These are phyloP conservation scores for Ophiostoma angusticollis DNA, from an alignment of 2,329 filamentous ascomycete genomes.

Conservation along the genomic window DNA sequence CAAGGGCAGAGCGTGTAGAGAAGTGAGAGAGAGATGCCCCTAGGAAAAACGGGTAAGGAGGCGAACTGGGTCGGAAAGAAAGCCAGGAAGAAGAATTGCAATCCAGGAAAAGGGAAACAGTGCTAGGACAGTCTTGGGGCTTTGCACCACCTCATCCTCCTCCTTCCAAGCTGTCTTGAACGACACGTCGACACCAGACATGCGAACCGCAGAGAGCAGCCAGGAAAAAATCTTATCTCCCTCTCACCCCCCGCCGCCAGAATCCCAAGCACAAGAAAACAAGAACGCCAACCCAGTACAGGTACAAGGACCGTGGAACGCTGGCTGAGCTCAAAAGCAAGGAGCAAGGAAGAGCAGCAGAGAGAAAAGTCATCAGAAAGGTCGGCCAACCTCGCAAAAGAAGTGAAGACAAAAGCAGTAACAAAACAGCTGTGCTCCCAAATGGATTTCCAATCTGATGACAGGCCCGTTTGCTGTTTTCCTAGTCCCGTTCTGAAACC, in stretches of 20 bases:
- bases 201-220: neutral
- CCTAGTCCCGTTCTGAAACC: slow-evolving; percentile 1
- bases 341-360: neutral
- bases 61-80: neutral
- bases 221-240: neutral
- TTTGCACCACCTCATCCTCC: too few relatives aligned
- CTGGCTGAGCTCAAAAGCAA: neutral
- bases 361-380: slow-evolving; percentile 10
- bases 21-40: neutral
- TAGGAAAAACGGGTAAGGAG: neutral
- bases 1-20: neutral
- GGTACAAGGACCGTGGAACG: neutral
- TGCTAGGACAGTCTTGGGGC: too few relatives aligned
- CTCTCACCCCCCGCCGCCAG: slow-evolving; percentile 5
- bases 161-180: too few relatives aligned
- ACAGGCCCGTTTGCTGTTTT: slow-evolving; percentile 11
- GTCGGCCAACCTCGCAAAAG: slow-evolving; percentile 9
- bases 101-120: too few relatives aligned
- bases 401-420: slow-evolving; percentile 8
- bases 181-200: too few relatives aligned
- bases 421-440: slow-evolving; percentile 12
- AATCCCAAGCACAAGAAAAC: neutral
- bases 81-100: neutral
- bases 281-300: neutral
- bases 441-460: slow-evolving; percentile 15